Base-by-base conservation (phyloP, 345 rosid species). In the Dimocarpus longan region DNA sequence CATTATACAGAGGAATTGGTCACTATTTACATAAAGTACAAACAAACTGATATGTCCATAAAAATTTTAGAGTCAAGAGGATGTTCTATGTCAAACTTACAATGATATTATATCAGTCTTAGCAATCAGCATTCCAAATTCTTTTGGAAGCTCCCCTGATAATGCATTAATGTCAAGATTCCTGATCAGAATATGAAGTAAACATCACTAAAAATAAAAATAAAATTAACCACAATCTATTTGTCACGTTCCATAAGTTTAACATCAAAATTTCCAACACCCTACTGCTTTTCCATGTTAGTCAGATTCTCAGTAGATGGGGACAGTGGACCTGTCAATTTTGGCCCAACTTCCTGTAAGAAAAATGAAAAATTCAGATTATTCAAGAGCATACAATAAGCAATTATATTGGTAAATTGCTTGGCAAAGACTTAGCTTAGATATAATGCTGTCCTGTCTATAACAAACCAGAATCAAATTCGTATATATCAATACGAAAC, bases 61-160 rank as follows among this genome's bases (percentile, higher is more conserved):
- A 0, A 26, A 26, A 26, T 26, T 26, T 26, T 26, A 26, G 28
- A 26, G 28, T 26, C 1, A 26, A 26, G 28, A 26, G 28, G 1
- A 26, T 26, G 28, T 26, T 26, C 28, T 26, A 44, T 44, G 3
- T 6, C 3, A 6, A 3, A 44, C 50, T 44, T 44, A 44, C 50
- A 44, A 63, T n/a, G 8, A 42, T 66, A 62, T 70, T 62, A 91
- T 78, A 70, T 87, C 90, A 6, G 88, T 80, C 76, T n/a, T n/a
- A 91, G 93, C 76, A 76, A 43, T 54, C 97, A 1, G 28, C 28
- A 26, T 26, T 26, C 28, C 95, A 67, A 93, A 82, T 83, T 91
- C 95, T 78, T 78, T 85, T 10, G 95, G 97, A 62, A 93, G 77
- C 78, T 91, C 89, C 74, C 94, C 95, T 9, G 89, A 89, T 50